These are phyloP conservation scores for Evansstolkia leycettana DNA, from an alignment of 495 filamentous ascomycete genomes.

Conservation along the genomic window DNA sequence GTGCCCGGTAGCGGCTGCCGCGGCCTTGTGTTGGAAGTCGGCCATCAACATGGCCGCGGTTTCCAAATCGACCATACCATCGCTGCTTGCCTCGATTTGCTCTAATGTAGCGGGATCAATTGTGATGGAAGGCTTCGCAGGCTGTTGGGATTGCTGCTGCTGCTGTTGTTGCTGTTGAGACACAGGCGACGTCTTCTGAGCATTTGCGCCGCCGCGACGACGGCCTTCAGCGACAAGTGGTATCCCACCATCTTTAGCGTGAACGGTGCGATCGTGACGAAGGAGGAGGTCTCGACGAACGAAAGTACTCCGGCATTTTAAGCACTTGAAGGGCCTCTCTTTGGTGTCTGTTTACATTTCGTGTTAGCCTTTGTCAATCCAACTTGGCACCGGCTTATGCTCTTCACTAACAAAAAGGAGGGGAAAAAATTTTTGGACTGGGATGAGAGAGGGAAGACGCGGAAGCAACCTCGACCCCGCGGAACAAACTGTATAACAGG, in stretches of 20 bases:
- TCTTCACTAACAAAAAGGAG: too few species aligned
- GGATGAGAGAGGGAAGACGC: background rate
- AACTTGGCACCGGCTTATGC: too few species aligned
- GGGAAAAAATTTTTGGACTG: background rate
- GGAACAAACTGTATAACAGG: background rate
- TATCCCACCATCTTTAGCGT: conserved; percentile 95
- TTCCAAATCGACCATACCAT: conserved; percentile 94
- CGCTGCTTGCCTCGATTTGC: conserved; percentile 87
- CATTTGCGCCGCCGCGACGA: conserved; percentile 55
- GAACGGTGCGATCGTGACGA: conserved; percentile 94
- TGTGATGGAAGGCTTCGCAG: conserved; percentile 69
- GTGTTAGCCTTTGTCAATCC: too few species aligned
- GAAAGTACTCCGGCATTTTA: conserved; percentile 96
- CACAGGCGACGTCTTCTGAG: conserved; percentile 42
- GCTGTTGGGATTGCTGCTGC: conserved; percentile 24
- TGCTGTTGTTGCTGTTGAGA: conserved; percentile 36
- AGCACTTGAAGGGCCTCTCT: conserved; percentile 96
- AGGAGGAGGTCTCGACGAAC: conserved; percentile 92
- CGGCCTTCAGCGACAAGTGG: conserved; percentile 92
- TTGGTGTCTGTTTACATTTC: conserved; percentile 77
- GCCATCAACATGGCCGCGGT: conserved; percentile 98
- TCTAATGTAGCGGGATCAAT: conserved; percentile 84
- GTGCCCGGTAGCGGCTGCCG: conserved; percentile 65
- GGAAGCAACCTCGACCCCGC: conserved; percentile 7
- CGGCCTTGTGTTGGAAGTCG: conserved; percentile 94